Base-by-base conservation (phyloP, 257 asterid genomes). In the Mentha longifolia region DNA sequence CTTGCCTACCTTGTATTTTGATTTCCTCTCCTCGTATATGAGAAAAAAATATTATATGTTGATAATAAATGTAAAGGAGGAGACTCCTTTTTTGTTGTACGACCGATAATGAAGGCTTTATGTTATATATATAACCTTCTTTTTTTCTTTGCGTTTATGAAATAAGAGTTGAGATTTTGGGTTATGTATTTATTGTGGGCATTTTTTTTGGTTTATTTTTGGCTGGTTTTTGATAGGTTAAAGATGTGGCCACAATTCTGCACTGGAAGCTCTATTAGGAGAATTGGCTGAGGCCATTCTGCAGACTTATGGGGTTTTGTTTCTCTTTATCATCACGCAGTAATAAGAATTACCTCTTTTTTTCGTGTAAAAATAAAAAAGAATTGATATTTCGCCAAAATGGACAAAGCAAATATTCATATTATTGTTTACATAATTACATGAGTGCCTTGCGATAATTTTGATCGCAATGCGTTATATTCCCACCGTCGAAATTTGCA, bases 181-280 rank as follows among this genome's bases (percentile, higher is more conserved):
- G 61, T 25, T 66, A 50, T 65, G 14, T 74, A 76, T 85, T 85
- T 80, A 77, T 83, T 84, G 19, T 78, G 79, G 80, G 56, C 61
- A 28, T 72, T 77, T 81, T n/a, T 76, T 75, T 46, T 16, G 58
- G 59, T 79, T 61, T 62, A 63, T 70, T 79, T 41, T 72, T 78
- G 77, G 76, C 60, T 74, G 78, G 75, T 37, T 76, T 63, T 81
- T 74, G 79, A 79, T 81, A 85, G 89, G 85, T 87, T 72, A 83
- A 83, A 87, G 91, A 85, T 78, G 91, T 87, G 84, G 91, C 87
- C 68, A 83, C 84, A 52, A 83, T 87, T 76, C 85, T 87, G 85
- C 88, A 85, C 78, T 87, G 91, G 93, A 87, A 76, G 91, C 91
- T 87, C 84, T 33, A 71, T 81, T 85, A 87, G 81, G 78, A 75